Percentiles rank a stretch among this genome's conserved stretches.
These are phyloP conservation scores for Nakataea oryzae DNA, from an alignment of 2,329 filamentous ascomycete genomes.

Conservation along the genomic window DNA sequence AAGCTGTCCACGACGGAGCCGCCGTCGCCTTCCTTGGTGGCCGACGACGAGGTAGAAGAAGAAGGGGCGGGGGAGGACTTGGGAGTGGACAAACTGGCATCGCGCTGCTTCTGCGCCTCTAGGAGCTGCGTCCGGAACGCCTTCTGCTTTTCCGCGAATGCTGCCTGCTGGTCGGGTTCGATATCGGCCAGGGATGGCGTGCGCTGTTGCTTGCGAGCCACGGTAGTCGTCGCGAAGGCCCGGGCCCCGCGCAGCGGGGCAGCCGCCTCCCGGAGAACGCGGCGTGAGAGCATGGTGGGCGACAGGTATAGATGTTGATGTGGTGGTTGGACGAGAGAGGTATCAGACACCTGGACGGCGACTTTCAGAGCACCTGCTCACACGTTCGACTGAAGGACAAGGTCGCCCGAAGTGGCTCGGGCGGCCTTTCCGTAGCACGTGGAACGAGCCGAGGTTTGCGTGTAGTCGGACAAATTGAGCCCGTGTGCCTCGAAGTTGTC, in stretches of 20 bases:
- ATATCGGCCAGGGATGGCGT: constrained; percentile 82
- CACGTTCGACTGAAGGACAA: not conserved
- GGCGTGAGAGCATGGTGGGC: constrained; percentile 36
- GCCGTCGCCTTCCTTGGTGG: constrained; percentile 18
- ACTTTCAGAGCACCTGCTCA: not conserved
- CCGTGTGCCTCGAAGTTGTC: not conserved
- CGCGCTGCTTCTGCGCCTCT: constrained; percentile 67
- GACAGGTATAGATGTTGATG: constrained; percentile 13
- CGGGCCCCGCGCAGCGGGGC: constrained; percentile 38
- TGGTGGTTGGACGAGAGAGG: constrained; percentile 2
- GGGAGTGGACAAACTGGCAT: constrained; percentile 62
- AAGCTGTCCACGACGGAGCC: constrained; percentile 11
- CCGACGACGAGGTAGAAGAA: constrained; percentile 20
- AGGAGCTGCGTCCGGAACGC: constrained; percentile 76
- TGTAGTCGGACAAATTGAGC: not conserved
- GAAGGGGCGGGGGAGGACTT: constrained; percentile 29
- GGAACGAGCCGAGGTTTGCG: not conserved
- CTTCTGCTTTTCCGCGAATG: constrained; percentile 76
- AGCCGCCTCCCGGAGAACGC: constrained; percentile 33
- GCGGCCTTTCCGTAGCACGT: not conserved
- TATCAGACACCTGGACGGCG: not conserved
- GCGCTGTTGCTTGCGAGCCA: constrained; percentile 24
- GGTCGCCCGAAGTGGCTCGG: not conserved
- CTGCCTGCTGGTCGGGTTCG: constrained; percentile 55
- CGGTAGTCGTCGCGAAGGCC: constrained; percentile 46